Conservation (phyloP, 257 asterid genomes). For the Fraxinus americana region DNA sequence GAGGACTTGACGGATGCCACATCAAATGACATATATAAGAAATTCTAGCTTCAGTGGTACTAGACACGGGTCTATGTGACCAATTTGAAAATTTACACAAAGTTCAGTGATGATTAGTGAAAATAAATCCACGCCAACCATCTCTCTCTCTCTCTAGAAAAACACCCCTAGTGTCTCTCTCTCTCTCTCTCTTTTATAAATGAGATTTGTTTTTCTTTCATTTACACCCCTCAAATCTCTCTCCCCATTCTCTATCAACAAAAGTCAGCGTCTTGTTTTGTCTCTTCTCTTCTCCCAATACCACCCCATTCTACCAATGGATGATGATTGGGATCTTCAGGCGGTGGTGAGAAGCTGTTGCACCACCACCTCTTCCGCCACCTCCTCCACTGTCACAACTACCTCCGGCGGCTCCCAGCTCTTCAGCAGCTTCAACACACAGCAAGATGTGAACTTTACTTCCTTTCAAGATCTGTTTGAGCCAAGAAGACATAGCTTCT, state of each 20-base stretch:
- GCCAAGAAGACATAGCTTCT: conserved; percentile 32
- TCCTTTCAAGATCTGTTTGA: conserved; percentile 52
- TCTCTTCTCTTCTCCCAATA: conserved; percentile 22
- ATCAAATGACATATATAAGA: no score
- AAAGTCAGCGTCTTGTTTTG: conserved; percentile 77
- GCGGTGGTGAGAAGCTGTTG: conserved; percentile 43
- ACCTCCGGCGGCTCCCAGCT: conserved; percentile 1
- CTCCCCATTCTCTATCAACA: conserved; percentile 1
- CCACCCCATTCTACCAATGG: conserved; percentile 21
- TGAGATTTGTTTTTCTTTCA: conserved; percentile 25
- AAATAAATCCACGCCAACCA: background rate
- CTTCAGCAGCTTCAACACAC: conserved; percentile 25
- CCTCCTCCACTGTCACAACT: background rate
- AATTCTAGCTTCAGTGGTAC: no score
- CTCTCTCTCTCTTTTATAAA: conserved; percentile 7
- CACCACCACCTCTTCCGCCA: conserved; percentile 15
- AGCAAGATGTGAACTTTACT: conserved; percentile 38
- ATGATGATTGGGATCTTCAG: conserved; percentile 42
- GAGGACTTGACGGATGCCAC: no score
- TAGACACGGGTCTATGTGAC: background rate
- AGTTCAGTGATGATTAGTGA: background rate
- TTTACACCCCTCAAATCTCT: conserved; percentile 9
- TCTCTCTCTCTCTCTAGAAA: conserved; percentile 12
- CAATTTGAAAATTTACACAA: background rate
- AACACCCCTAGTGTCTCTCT: no score